Base-by-base conservation (phyloP, 208 protist species). In the Leishmania gerbilli region DNA sequence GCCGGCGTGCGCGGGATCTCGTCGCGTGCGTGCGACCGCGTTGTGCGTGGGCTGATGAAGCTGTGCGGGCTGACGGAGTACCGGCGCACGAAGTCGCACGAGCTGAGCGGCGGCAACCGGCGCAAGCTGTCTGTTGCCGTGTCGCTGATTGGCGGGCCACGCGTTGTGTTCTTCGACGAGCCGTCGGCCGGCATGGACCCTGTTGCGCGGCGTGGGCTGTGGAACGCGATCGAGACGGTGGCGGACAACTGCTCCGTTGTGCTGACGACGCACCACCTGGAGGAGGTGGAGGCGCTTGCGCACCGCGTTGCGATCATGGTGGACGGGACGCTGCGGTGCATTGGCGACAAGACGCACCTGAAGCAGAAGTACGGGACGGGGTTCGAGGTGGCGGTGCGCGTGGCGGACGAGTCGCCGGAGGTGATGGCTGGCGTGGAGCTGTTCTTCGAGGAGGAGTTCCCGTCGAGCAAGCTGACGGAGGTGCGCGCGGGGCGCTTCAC, bases 251-350 rank as follows among this genome's bases (percentile, higher is more conserved):
- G 92, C 87, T 87, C 92, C n/a, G 84, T 96, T 37, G 91, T 96
- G 75, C 82, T 99, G 49, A 98, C 97, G 42, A 98, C 96, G 51
- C 97, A 99, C 72, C 94, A 97, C 72, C 85, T 99, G 85, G 95
- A 98, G 77, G 97, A 99, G 89, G 91, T 93, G 76, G 95, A 98
- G 81, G 95, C 94, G 0, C 85, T 99, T 17, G 91, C 90, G 47
- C 74, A 92, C 75, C 87, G 93, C 47, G 87, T 98, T 1, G 95
- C 89, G 45, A 98, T 99, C 37, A 98, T 99, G 90, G 89, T 90
- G 47, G 86, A 95, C 76, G 98, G 97, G 53, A 83, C 78, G n/a
- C 79, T 99, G 37, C 87, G 87, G 15, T 98, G 95, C 81, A 83
- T 99, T 47, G 98, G 98, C 34, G 89, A 88, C 65, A 90, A 89